Evolutionary conservation across 371 early-diverging fungal species (phyloP).

Genomic region (Capillidium heterosporum): DNA sequence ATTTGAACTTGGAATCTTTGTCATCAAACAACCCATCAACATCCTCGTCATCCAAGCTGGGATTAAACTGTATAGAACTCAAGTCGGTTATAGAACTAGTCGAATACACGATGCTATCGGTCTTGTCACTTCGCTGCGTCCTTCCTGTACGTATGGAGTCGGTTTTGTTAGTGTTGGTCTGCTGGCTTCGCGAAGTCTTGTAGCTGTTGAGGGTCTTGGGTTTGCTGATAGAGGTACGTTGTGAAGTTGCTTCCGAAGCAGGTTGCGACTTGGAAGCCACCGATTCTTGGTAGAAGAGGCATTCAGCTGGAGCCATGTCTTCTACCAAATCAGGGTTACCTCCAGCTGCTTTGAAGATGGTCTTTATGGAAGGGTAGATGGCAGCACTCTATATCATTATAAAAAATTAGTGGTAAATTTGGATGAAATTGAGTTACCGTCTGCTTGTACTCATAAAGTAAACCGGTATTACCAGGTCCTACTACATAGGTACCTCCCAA

Average conservation of each 20-base stretch:
- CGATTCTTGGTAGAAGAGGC: constrained; percentile 4
- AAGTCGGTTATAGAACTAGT: no score
- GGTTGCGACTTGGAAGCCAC: not conserved
- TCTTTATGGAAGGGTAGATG: constrained; percentile 3
- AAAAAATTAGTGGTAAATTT: not conserved
- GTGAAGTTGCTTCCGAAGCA: not conserved
- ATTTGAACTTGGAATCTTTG: no score
- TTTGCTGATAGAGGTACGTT: not conserved
- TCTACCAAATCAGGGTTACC: constrained; percentile 5
- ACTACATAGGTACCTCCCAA: constrained; percentile 6
- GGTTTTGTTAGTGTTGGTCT: no score
- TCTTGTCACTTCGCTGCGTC: no score
- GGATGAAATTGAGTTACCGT: constrained; percentile 1
- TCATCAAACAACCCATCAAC: no score
- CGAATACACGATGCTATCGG: no score
- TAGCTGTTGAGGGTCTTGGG: not conserved
- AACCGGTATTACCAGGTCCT: constrained; percentile 1
- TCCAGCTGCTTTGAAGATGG: constrained; percentile 3
- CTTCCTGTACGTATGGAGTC: no score
- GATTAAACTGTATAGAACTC: no score
- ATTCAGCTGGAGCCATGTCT: constrained; percentile 7
- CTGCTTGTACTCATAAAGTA: constrained; percentile 4
- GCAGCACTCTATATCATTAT: not conserved
- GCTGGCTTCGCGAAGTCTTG: not conserved
- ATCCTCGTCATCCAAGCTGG: no score